Conservation (phyloP, 345 rosid genomes). For the Camelina sativa region DNA sequence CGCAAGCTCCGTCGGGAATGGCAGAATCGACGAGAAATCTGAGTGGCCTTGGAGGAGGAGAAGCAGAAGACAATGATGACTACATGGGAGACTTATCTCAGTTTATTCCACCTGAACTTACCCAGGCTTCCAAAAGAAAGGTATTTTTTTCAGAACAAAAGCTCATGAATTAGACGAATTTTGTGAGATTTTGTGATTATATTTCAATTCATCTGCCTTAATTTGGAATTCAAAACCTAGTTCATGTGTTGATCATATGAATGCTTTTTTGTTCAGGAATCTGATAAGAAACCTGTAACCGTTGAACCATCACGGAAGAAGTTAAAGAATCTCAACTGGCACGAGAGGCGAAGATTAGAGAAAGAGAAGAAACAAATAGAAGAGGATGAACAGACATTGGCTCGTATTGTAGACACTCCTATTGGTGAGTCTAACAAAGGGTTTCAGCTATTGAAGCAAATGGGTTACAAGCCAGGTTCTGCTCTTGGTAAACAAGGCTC, state of each 20-base stretch:
- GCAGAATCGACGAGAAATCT: conserved; percentile 43
- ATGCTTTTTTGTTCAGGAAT: conserved; percentile 46
- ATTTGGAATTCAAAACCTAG: neutral
- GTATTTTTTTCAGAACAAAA: neutral
- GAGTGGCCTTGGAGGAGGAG: conserved; percentile 35
- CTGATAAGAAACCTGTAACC: conserved; percentile 35
- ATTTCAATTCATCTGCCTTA: neutral
- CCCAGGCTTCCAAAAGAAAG: conserved; percentile 49
- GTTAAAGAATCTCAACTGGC: conserved; percentile 66
- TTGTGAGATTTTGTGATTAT: neutral
- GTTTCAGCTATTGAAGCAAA: conserved; percentile 83
- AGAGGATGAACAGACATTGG: conserved; percentile 77
- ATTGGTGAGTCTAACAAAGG: conserved; percentile 87
- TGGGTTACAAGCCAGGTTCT: conserved; percentile 95
- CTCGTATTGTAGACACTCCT: conserved; percentile 65
- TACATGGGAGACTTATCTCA: conserved; percentile 93
- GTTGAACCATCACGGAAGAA: conserved; percentile 68
- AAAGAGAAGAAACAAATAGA: conserved; percentile 74
- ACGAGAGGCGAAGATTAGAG: conserved; percentile 70
- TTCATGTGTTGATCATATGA: conserved; percentile 8
- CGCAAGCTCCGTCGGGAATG: conserved; percentile 37
- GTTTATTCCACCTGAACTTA: conserved; percentile 63
- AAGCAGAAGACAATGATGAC: conserved; percentile 53
- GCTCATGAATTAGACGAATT: too few relatives aligned
- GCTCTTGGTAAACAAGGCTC: conserved; percentile 81